Percentiles rank a stretch among this genome's conserved stretches.
These are phyloP conservation scores for Candida railenensis DNA, from an alignment of 805 yeast species.

Conservation along the genomic window DNA sequence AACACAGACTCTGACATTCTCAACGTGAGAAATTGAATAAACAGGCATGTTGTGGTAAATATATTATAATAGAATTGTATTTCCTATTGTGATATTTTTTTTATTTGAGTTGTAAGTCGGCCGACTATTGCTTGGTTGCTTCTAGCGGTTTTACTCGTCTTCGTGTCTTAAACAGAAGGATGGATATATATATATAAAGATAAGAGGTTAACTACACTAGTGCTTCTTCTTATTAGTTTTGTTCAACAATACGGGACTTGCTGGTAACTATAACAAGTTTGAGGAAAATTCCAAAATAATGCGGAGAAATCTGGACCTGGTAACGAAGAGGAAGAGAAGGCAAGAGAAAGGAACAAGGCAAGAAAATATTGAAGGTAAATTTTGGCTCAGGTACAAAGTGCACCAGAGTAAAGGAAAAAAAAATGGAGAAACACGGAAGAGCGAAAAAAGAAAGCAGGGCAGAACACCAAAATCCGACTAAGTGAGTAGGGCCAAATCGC, in stretches of 20 bases:
- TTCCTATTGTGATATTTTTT: not conserved
- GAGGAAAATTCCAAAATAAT: too few relatives aligned
- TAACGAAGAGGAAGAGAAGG: not conserved
- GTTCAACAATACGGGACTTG: too few relatives aligned
- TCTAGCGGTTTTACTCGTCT: not conserved
- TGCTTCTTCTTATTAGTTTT: too few relatives aligned
- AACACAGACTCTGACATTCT: conserved; percentile 77
- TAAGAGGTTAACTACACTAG: too few relatives aligned
- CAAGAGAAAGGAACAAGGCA: not conserved
- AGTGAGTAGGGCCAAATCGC: too few relatives aligned
- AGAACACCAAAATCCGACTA: not conserved
- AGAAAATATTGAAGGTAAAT: not conserved
- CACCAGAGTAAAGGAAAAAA: not conserved
- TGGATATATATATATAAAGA: too few relatives aligned
- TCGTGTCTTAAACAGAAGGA: too few relatives aligned
- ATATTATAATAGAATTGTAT: not conserved
- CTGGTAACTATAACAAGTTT: too few relatives aligned
- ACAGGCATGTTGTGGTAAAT: conserved; percentile 53
- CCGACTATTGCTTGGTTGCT: too few relatives aligned
- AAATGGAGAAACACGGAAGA: not conserved
- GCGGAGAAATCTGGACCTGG: not conserved
- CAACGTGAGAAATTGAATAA: conserved; percentile 57
- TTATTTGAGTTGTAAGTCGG: too few relatives aligned
- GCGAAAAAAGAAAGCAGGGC: not conserved
- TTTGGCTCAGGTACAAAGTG: too few relatives aligned